Base-by-base conservation (phyloP, 2,329 filamentous ascomycete species). In the Fusarium xyrophilum region DNA sequence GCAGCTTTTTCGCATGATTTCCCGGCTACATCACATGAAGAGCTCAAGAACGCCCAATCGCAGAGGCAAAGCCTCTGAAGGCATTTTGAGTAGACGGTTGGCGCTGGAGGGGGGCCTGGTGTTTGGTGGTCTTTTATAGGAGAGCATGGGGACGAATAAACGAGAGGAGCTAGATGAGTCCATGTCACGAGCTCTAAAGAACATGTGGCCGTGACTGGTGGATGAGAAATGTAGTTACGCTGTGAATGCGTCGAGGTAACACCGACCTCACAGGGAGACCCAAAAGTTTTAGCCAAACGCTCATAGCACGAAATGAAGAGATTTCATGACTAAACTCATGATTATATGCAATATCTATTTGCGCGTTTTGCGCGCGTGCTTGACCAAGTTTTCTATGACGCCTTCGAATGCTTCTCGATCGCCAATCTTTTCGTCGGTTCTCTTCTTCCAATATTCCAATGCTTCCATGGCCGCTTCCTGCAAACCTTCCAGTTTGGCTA, bases 311-410 rank as follows among this genome's bases (percentile, higher is more conserved):
- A 70, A 73, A 69, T 66, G 66, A 56, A 53, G 68, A 64, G 61
- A 62, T 47, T 70, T 65, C 35, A 53, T 66, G 58, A 50, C 46
- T 46, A 63, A 71, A 60, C 46, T 44, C 48, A 36, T 30, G 46
- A 65, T 46, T 62, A 56, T 65, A 68, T 68, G 67, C 27, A 58
- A 61, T 40, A 36, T 70, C 81, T 82, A 93, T 80, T 94, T 96
- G 76, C 93, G 86, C 59, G 93, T 89, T 81, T 94, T 93, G 77
- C 93, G 86, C 51, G 93, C 93, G 81, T 97, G 93, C 78, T 93
- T 96, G 43, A 97, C 95, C 69, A 98, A 79, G 78, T 97, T 97
- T 81, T 97, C 95, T 84, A 98, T 97, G 19, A 98, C 95, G 1
- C 93, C 93, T 77, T 98, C 95, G 77, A 97, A 96, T 5, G 93